These are phyloP conservation scores for Amyloporia xantha DNA, from an alignment of 768 basidiomycete species.

Conservation along the genomic window DNA sequence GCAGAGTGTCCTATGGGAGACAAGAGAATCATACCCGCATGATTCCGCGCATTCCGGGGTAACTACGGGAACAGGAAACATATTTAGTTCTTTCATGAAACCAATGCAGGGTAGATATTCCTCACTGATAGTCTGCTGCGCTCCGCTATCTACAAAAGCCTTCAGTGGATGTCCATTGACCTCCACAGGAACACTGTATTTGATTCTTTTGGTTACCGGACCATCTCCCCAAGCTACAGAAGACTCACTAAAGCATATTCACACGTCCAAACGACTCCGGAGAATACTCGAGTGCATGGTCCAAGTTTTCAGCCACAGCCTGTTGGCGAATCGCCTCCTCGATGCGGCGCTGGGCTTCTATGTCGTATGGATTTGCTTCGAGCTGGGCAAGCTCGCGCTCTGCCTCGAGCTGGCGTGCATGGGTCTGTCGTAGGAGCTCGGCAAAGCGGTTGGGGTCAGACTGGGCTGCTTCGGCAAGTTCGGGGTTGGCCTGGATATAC, in stretches of 20 bases:
- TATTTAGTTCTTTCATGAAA: background rate
- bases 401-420: conserved; percentile 43
- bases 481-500: conserved; percentile 69
- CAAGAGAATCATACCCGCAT: conserved; percentile 57
- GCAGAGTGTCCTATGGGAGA: background rate
- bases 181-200: conserved; percentile 79
- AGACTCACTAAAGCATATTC: conserved; percentile 95
- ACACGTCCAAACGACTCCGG: conserved; percentile 94
- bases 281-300: conserved; percentile 88
- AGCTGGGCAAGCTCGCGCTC: conserved; percentile 63
- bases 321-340: conserved; percentile 90
- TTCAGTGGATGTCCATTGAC: conserved; percentile 88
- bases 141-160: conserved; percentile 98
- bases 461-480: conserved; percentile 66
- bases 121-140: conserved; percentile 94
- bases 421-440: conserved; percentile 57
- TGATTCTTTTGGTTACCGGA: too few species aligned
- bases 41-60: conserved; percentile 87
- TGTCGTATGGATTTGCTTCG: conserved; percentile 84
- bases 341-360: conserved; percentile 89
- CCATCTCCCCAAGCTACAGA: too few species aligned
- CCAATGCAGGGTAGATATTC: conserved; percentile 11
- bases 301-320: conserved; percentile 86
- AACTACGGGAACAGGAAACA: conserved; percentile 41
- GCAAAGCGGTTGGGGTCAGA: conserved; percentile 70